phyloP scores from a whole-genome alignment of 768 basidiomycete genomes.

The Amanita jacksonii region DNA sequence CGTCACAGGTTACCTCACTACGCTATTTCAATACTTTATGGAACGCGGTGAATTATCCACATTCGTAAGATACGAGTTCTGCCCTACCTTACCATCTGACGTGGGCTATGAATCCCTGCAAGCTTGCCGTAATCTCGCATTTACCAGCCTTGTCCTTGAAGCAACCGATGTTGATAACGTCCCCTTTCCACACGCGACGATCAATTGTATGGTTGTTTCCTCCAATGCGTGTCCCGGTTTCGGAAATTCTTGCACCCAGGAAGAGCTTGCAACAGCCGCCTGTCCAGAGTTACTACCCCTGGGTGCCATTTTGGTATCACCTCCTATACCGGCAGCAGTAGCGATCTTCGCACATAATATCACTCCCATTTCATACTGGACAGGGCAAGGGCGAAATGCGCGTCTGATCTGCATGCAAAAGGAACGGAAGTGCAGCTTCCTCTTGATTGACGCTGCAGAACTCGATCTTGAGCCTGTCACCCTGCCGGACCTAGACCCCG shows the following conservation, averaged over 20 bases:
- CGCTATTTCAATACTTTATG: conserved; percentile 21
- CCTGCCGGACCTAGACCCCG: conserved; percentile 17
- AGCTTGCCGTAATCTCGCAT: conserved; percentile 10
- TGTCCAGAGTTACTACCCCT: conserved; percentile 21
- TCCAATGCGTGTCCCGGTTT: conserved; percentile 25
- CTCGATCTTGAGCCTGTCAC: conserved; percentile 13
- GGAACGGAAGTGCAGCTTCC: conserved; percentile 13
- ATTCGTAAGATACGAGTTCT: conserved; percentile 4
- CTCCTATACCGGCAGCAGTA: conserved; percentile 20
- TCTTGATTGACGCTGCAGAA: conserved; percentile 24
- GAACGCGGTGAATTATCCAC: conserved; percentile 5
- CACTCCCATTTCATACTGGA: conserved; percentile 17
- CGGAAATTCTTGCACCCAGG: conserved; percentile 24
- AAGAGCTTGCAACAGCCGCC: conserved; percentile 22
- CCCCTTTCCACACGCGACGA: conserved; percentile 18
- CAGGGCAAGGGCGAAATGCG: conserved; percentile 19
- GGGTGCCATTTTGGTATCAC: conserved; percentile 21
- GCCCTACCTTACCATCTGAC: background rate
- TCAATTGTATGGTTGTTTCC: conserved; percentile 19
- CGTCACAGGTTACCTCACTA: conserved; percentile 20
- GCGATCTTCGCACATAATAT: conserved; percentile 16
- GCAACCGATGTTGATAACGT: conserved; percentile 7
- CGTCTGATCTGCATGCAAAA: conserved; percentile 6
- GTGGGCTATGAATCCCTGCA: conserved; percentile 12
- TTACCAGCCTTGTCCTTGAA: conserved; percentile 14